These are phyloP conservation scores for Elsinoe arachidis DNA, from an alignment of 2,329 filamentous ascomycete genomes.

Conservation along the genomic window DNA sequence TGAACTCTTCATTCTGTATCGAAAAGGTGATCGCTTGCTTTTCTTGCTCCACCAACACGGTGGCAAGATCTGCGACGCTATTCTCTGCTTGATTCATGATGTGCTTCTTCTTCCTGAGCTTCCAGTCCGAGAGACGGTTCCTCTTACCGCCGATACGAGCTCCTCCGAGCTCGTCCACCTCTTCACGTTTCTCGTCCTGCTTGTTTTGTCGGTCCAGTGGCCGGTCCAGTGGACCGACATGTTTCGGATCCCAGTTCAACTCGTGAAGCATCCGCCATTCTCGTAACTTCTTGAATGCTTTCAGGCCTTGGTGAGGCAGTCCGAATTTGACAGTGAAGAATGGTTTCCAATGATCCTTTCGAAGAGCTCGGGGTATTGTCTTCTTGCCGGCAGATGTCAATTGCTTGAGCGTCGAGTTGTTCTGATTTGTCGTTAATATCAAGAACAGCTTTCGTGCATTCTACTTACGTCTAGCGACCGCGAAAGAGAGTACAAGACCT, in stretches of 20 bases:
- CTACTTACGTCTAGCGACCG: constrained; percentile 45
- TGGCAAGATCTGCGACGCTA: constrained; percentile 51
- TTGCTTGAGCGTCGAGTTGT: constrained; percentile 46
- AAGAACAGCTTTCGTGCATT: neutral
- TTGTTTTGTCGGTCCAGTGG: constrained; percentile 24
- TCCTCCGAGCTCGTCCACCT: constrained; percentile 27
- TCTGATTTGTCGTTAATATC: constrained; percentile 28
- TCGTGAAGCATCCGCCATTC: constrained; percentile 54
- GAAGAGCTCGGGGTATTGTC: constrained; percentile 48
- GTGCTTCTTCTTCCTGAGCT: constrained; percentile 43
- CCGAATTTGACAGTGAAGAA: constrained; percentile 52
- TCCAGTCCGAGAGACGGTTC: constrained; percentile 3
- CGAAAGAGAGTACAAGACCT: constrained; percentile 55
- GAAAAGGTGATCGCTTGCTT: constrained; percentile 24
- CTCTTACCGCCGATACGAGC: neutral
- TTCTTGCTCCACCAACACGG: constrained; percentile 45
- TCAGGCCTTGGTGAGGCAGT: constrained; percentile 40
- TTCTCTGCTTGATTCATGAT: constrained; percentile 60
- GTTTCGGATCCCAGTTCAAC: constrained; percentile 38
- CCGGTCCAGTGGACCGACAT: constrained; percentile 31
- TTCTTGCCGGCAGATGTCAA: constrained; percentile 57
- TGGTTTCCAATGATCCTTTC: constrained; percentile 55
- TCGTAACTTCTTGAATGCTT: constrained; percentile 49
- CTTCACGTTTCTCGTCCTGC: constrained; percentile 33
- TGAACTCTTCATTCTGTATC: constrained; percentile 17